Conservation (phyloP, 306 rosid species). For the Acacia melanoxylon region DNA sequence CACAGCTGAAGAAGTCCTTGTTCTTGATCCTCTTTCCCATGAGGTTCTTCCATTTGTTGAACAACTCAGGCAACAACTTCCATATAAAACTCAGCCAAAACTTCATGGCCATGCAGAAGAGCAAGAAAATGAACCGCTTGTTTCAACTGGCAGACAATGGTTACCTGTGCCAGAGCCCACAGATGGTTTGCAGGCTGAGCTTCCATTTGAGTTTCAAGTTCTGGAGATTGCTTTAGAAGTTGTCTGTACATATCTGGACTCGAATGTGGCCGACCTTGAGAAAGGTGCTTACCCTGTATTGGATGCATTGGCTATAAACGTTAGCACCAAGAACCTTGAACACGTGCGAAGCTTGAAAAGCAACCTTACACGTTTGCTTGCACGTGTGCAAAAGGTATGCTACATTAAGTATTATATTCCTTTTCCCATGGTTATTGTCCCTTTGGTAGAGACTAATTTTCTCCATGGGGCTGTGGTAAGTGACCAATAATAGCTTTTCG, state of each 20-base stretch:
- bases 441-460: conserved; percentile 3
- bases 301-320: conserved; percentile 67
- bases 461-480: neutral
- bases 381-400: conserved; percentile 91
- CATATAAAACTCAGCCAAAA: conserved; percentile 48
- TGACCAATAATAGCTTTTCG: neutral
- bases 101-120: conserved; percentile 47
- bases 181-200: conserved; percentile 78
- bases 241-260: conserved; percentile 79
- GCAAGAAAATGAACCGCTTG: conserved; percentile 59
- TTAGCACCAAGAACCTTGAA: conserved; percentile 97
- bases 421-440: neutral
- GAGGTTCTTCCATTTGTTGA: conserved; percentile 96
- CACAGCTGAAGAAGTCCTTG: conserved; percentile 87
- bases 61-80: conserved; percentile 81
- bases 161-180: conserved; percentile 52
- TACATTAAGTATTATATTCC: neutral
- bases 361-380: conserved; percentile 89
- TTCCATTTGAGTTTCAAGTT: conserved; percentile 96
- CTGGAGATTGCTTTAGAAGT: conserved; percentile 93
- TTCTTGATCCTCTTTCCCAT: conserved; percentile 85
- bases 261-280: conserved; percentile 87
- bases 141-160: conserved; percentile 41
- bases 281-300: conserved; percentile 87
- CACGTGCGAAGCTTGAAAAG: conserved; percentile 95